Conservation (phyloP, 495 filamentous ascomycete genomes). For the Hypoxylon fuscum region DNA sequence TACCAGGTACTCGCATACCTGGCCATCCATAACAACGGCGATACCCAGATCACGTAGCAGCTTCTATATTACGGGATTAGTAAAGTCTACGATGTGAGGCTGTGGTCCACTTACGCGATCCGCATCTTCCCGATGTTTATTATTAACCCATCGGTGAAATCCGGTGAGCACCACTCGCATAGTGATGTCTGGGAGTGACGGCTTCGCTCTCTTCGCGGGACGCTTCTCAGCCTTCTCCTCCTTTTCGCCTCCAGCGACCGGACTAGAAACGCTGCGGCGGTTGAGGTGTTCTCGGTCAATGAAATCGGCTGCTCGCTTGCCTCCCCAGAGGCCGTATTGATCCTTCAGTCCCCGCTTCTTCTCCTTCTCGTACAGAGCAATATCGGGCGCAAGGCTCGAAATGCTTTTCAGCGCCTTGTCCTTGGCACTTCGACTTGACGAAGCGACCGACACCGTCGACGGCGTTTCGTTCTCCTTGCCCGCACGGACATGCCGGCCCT, state of each 20-base stretch:
- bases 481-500: conserved; percentile 48
- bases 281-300: conserved; percentile 59
- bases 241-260: conserved; percentile 45
- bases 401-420: conserved; percentile 78
- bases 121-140: conserved; percentile 73
- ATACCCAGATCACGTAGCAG: conserved; percentile 87
- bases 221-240: conserved; percentile 59
- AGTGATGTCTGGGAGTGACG: conserved; percentile 62
- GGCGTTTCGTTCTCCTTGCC: conserved; percentile 92
- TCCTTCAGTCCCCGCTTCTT: conserved; percentile 78
- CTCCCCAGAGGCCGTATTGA: conserved; percentile 75
- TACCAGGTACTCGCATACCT: conserved; percentile 83
- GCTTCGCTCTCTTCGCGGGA: conserved; percentile 70
- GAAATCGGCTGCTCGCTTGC: conserved; percentile 67
- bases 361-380: conserved; percentile 92
- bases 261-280: conserved; percentile 46
- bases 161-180: conserved; percentile 82
- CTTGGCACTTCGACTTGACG: conserved; percentile 84
- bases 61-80: conserved; percentile 62
- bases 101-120: conserved; percentile 73
- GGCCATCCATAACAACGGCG: conserved; percentile 74
- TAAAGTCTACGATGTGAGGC: conserved; percentile 6
- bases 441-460: conserved; percentile 57
- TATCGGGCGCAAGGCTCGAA: conserved; percentile 80
- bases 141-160: conserved; percentile 76